Evolutionary conservation across 805 yeast genomes (phyloP).

Genomic region (Lachancea mirantina): DNA sequence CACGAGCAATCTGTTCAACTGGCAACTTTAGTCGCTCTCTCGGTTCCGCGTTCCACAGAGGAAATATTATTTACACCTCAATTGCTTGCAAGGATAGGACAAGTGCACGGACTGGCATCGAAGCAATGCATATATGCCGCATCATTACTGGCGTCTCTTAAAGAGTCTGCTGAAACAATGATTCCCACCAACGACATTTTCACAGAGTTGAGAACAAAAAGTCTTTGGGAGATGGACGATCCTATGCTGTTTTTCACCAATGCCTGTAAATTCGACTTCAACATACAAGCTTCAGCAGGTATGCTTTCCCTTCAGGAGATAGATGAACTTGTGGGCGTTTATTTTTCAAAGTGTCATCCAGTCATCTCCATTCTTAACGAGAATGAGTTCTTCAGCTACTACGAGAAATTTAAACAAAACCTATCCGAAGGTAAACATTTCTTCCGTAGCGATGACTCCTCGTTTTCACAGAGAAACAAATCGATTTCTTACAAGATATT

Average conservation of each 20-base stretch:
- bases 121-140: slow-evolving; percentile 67
- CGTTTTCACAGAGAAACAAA: slow-evolving; percentile 14
- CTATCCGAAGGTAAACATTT: slow-evolving; percentile 5
- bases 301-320: slow-evolving; percentile 27
- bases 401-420: slow-evolving; percentile 26
- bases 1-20: slow-evolving; percentile 42
- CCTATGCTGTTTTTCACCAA: slow-evolving; percentile 17
- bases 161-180: slow-evolving; percentile 39
- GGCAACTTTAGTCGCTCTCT: slow-evolving; percentile 57
- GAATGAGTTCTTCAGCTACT: slow-evolving; percentile 57
- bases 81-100: slow-evolving; percentile 59
- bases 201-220: slow-evolving; percentile 13
- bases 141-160: slow-evolving; percentile 60
- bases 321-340: slow-evolving; percentile 61
- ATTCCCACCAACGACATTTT: slow-evolving; percentile 10
- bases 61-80: slow-evolving; percentile 73
- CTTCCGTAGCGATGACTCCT: slow-evolving; percentile 10
- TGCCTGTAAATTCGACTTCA: slow-evolving; percentile 20
- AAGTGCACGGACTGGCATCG: slow-evolving; percentile 63
- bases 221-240: slow-evolving; percentile 27
- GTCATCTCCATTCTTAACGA: slow-evolving; percentile 64
- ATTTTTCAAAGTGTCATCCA: slow-evolving; percentile 73
- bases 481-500: slow-evolving; percentile 27
- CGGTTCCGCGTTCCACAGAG: slow-evolving; percentile 71
- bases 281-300: slow-evolving; percentile 3